A percentile compares a stretch with the other conserved stretches of the same genome.
These are phyloP conservation scores for Petrea volubilis DNA, from an alignment of 257 asterid species.

Conservation along the genomic window DNA sequence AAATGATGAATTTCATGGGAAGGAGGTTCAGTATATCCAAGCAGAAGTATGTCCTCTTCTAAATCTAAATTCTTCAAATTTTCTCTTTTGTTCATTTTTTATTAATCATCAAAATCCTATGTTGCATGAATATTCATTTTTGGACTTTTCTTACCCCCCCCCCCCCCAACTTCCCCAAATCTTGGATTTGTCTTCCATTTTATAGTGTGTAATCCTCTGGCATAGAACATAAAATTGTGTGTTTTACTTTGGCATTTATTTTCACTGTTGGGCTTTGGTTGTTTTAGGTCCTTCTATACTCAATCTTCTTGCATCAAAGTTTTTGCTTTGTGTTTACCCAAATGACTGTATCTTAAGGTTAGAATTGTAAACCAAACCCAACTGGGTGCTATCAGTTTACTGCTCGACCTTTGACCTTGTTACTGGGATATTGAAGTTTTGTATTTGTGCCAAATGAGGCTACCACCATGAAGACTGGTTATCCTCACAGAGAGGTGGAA, in stretches of 20 bases:
- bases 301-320: background rate
- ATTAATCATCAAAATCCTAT: background rate
- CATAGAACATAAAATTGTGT: background rate
- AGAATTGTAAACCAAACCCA: background rate
- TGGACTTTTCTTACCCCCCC: background rate
- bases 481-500: background rate
- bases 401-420: background rate
- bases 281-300: background rate
- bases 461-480: background rate
- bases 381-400: background rate
- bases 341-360: background rate
- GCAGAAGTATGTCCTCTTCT: constrained; percentile 62
- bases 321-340: background rate
- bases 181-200: constrained; percentile 6
- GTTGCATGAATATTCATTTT: background rate
- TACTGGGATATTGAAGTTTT: background rate
- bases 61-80: background rate
- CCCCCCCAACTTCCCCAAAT: background rate
- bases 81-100: background rate
- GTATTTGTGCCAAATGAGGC: background rate
- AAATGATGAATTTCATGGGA: constrained; percentile 80
- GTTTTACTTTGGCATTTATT: background rate
- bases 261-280: background rate
- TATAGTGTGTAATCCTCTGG: background rate
- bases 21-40: constrained; percentile 94